Evolutionary conservation across 768 basidiomycete genomes (phyloP).

Genomic region (Mycena polygramma): DNA sequence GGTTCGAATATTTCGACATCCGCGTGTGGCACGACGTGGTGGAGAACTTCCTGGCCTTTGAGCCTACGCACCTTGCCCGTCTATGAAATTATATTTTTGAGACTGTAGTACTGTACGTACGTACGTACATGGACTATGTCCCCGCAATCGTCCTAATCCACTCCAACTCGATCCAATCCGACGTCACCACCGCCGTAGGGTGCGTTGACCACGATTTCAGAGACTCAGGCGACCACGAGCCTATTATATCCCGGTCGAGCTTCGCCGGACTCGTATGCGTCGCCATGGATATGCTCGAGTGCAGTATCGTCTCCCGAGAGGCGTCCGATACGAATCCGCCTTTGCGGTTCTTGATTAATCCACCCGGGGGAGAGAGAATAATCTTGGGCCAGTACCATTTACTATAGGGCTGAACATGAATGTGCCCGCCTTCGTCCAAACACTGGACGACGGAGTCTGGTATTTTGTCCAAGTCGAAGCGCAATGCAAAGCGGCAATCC

Average conservation of each 20-base stretch:
- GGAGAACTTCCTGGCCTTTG: conserved; percentile 47
- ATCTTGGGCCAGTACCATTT: conserved; percentile 66
- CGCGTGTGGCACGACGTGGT: conserved; percentile 56
- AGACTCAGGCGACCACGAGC: background rate
- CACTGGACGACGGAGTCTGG: conserved; percentile 52
- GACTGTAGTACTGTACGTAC: background rate
- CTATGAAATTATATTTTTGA: conserved; percentile 10
- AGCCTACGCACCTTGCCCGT: conserved; percentile 18
- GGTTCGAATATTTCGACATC: conserved; percentile 62
- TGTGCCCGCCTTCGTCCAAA: conserved; percentile 34
- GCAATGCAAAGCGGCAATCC: conserved; percentile 75
- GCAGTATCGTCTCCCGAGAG: conserved; percentile 20
- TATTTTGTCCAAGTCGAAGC: conserved; percentile 58
- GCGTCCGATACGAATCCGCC: too few relatives aligned
- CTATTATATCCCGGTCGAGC: conserved; percentile 29
- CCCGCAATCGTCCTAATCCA: conserved; percentile 58
- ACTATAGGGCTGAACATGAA: conserved; percentile 54
- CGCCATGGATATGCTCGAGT: conserved; percentile 15
- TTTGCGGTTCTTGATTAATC: too few relatives aligned
- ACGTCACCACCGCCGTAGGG: conserved; percentile 28
- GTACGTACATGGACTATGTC: background rate
- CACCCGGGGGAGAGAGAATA: conserved; percentile 41
- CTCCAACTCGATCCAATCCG: conserved; percentile 58
- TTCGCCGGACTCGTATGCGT: background rate
- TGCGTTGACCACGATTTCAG: background rate